phyloP scores from a whole-genome alignment of 306 rosid species.

The Sesbania bispinosa region DNA sequence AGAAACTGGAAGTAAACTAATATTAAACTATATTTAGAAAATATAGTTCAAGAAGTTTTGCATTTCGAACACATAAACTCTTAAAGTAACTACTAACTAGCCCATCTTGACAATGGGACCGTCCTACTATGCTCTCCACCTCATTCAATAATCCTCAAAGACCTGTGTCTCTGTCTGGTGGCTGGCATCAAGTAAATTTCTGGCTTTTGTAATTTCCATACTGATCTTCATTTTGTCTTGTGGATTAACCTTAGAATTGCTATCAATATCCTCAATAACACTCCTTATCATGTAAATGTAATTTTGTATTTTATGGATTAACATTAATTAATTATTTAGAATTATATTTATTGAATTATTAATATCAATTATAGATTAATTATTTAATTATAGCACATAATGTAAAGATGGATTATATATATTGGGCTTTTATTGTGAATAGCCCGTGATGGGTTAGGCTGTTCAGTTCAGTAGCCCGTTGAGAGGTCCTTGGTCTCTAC shows the following conservation, averaged over 20 bases:
- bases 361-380: too few species aligned
- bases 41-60: background rate
- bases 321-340: too few species aligned
- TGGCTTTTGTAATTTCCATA: conserved; percentile 18
- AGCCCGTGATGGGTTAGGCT: too few species aligned
- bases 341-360: too few species aligned
- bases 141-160: conserved; percentile 32
- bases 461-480: too few species aligned
- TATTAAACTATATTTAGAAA: background rate
- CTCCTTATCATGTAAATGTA: conserved; percentile 39
- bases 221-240: conserved; percentile 13
- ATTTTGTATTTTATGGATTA: too few species aligned
- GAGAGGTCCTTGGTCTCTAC: too few species aligned
- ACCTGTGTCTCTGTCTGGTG: conserved; percentile 28
- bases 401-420: too few species aligned
- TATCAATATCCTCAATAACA: conserved; percentile 29
- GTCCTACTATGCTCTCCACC: conserved; percentile 32
- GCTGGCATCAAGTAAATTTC: conserved; percentile 32
- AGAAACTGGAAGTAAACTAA: background rate
- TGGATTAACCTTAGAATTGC: background rate
- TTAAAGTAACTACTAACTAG: background rate
- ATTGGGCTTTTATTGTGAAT: too few species aligned
- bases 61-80: background rate
- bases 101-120: conserved; percentile 32
- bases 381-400: too few species aligned